A percentile compares a stretch with the other conserved stretches of the same genome.
These are phyloP conservation scores for Beauveria pseudobassiana DNA, from an alignment of 2,329 filamentous ascomycete species.

Conservation along the genomic window DNA sequence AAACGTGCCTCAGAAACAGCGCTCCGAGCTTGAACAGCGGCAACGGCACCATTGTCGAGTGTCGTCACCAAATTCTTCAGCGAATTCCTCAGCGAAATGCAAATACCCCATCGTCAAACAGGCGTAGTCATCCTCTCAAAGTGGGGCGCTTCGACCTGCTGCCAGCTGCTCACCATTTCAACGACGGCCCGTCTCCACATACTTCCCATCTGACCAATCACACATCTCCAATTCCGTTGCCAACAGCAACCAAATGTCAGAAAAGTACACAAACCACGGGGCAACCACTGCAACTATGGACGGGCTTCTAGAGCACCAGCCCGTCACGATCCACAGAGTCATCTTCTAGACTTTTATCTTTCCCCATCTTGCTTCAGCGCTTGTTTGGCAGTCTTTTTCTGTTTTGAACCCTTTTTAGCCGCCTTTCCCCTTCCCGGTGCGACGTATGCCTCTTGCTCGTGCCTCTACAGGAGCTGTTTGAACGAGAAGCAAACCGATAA, in stretches of 20 bases:
- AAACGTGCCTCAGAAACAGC: slow-evolving; percentile 57
- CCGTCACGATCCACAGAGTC: slow-evolving; percentile 4
- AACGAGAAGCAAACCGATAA: background rate
- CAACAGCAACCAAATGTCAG: slow-evolving; percentile 23
- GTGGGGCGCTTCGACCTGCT: slow-evolving; percentile 4
- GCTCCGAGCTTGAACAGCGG: slow-evolving; percentile 61
- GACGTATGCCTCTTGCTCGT: background rate
- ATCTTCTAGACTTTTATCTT: slow-evolving; percentile 11
- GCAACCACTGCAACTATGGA: slow-evolving; percentile 7
- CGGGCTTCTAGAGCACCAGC: background rate
- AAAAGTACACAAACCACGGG: slow-evolving; percentile 29
- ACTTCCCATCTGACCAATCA: background rate
- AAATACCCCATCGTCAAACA: background rate
- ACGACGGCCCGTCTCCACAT: background rate
- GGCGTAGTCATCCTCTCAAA: background rate
- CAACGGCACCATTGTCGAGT: slow-evolving; percentile 52
- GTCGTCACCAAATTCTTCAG: background rate
- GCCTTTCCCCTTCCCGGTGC: background rate
- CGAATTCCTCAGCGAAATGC: background rate
- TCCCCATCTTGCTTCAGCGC: slow-evolving; percentile 4
- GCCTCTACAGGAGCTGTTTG: background rate
- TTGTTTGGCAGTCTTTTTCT: background rate
- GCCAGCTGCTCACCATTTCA: slow-evolving; percentile 1
- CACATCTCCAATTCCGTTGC: slow-evolving; percentile 16
- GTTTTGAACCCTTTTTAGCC: background rate